phyloP scores from a whole-genome alignment of 1,284 basidiomycete genomes.

The Apiotrichum sp. region DNA sequence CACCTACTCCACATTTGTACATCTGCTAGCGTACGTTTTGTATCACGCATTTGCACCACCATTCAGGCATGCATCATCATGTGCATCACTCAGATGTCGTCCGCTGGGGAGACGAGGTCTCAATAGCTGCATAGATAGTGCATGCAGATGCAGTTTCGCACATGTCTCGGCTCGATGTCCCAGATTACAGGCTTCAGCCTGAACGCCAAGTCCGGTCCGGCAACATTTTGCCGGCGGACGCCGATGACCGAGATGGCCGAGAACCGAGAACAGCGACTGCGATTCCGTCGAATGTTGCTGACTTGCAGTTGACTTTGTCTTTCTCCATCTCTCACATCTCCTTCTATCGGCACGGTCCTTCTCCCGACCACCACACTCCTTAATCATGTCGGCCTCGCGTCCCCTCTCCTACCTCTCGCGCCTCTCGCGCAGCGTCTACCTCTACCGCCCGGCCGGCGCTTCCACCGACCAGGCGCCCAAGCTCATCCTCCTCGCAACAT shows the following conservation, averaged over 20 bases:
- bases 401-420: not conserved
- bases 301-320: no score
- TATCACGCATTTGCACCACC: not conserved
- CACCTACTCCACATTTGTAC: not conserved
- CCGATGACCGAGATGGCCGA: no score
- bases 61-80: not conserved
- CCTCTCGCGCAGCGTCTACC: not conserved
- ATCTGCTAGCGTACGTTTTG: conserved; percentile 1
- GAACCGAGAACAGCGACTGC: no score
- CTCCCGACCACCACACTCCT: not conserved
- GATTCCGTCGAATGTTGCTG: no score
- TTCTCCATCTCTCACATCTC: not conserved
- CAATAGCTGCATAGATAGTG: no score
- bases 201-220: no score
- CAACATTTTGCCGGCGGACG: no score
- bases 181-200: no score
- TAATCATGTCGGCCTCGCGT: not conserved
- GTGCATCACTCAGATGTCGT: no score
- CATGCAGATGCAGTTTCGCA: no score
- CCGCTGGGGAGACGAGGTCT: no score
- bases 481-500: conserved; percentile 14
- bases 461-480: not conserved
- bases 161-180: no score
- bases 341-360: not conserved
- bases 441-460: not conserved